These are phyloP conservation scores for Rosa hybrid DNA, from an alignment of 331 rosid genomes.

Conservation along the genomic window DNA sequence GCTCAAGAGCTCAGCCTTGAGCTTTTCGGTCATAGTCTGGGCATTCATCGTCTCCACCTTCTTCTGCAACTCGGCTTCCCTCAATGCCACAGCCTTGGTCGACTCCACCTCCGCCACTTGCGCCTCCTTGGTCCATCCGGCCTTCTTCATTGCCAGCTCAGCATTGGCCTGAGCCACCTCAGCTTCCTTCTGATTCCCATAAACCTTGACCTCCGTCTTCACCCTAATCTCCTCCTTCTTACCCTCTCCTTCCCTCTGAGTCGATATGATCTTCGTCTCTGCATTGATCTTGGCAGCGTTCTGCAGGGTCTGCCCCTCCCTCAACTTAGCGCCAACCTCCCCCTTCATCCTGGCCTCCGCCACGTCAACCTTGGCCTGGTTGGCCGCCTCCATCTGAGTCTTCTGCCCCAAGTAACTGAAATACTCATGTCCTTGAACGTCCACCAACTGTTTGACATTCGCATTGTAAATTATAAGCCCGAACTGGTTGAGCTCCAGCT, in stretches of 20 bases:
- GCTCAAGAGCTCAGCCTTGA: conserved; percentile 56
- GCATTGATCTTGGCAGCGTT: conserved; percentile 58
- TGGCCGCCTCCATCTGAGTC: conserved; percentile 65
- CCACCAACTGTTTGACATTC: conserved; percentile 60
- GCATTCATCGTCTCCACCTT: conserved; percentile 69
- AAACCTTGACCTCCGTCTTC: conserved; percentile 47
- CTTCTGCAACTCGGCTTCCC: conserved; percentile 57
- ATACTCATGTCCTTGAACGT: conserved; percentile 52
- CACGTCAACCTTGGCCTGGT: conserved; percentile 62
- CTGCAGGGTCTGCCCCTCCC: conserved; percentile 55
- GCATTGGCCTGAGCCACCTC: conserved; percentile 57
- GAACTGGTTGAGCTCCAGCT: conserved; percentile 61
- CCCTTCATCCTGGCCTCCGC: conserved; percentile 63
- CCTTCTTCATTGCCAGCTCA: conserved; percentile 56
- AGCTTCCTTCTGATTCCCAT: conserved; percentile 57
- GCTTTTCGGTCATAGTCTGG: conserved; percentile 50
- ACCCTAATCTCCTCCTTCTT: conserved; percentile 55
- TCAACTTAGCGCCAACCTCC: conserved; percentile 43
- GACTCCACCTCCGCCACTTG: conserved; percentile 66
- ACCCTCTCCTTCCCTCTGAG: conserved; percentile 50
- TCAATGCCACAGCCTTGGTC: conserved; percentile 44
- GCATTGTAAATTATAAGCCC: conserved; percentile 71
- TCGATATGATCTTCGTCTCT: conserved; percentile 50
- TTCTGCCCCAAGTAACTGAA: conserved; percentile 66
- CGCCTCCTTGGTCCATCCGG: conserved; percentile 37